phyloP scores from a whole-genome alignment of 176 grass and related monocot genomes.

The Secale cereale region DNA sequence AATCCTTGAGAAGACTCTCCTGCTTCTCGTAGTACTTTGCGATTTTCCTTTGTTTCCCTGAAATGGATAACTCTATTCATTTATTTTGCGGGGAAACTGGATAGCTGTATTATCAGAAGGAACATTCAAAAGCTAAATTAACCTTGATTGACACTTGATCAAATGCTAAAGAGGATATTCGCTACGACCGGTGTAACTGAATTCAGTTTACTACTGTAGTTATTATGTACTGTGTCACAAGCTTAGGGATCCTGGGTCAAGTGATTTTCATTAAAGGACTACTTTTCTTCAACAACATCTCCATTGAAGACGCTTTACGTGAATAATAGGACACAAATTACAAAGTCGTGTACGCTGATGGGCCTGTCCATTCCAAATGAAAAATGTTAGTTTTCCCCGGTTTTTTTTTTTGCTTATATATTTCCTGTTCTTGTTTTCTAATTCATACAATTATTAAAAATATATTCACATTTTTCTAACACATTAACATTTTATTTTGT shows the following conservation, averaged over 20 bases:
- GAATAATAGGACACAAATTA: not conserved
- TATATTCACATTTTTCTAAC: too few species aligned
- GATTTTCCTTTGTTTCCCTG: constrained; percentile 81
- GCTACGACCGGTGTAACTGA: not conserved
- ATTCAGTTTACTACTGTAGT: not conserved
- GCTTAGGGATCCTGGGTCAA: not conserved
- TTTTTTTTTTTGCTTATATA: too few species aligned
- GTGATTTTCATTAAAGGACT: not conserved
- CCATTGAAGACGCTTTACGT: too few species aligned
- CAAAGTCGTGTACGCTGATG: too few species aligned
- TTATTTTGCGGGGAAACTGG: too few species aligned
- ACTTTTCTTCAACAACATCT: too few species aligned
- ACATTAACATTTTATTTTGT: too few species aligned
- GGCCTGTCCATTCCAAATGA: too few species aligned
- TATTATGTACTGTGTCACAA: not conserved
- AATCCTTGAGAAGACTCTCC: constrained; percentile 69
- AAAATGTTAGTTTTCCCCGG: too few species aligned
- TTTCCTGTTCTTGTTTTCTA: too few species aligned
- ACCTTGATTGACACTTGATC: not conserved
- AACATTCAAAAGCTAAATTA: not conserved
- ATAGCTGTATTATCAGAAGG: not conserved
- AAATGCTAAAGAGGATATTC: not conserved
- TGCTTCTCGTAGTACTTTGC: constrained; percentile 97
- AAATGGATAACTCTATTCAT: not conserved
- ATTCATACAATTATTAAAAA: too few species aligned